These are phyloP conservation scores for Citrus unshiu DNA, from an alignment of 345 rosid genomes.

Conservation along the genomic window DNA sequence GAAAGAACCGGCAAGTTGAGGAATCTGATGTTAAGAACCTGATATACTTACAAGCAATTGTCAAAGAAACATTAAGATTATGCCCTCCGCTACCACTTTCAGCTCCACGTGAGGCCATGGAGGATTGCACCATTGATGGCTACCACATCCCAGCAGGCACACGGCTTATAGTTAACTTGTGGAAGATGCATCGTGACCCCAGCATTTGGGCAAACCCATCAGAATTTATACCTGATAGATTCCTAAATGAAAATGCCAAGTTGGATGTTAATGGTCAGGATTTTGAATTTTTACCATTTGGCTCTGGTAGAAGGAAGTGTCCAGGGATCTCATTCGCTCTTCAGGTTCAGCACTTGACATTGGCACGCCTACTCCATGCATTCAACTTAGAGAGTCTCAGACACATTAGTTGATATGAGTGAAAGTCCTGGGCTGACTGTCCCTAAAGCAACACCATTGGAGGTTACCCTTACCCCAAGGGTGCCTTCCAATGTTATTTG, in stretches of 20 bases:
- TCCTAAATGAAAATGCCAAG: constrained; percentile 15
- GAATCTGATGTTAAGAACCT: constrained; percentile 40
- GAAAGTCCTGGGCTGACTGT: constrained; percentile 25
- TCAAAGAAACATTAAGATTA: constrained; percentile 44
- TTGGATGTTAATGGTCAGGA: constrained; percentile 20
- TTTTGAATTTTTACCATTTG: constrained; percentile 28
- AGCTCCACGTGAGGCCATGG: constrained; percentile 23
- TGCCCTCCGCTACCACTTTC: constrained; percentile 31
- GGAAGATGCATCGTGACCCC: constrained; percentile 29
- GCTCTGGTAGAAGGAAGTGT: constrained; percentile 33
- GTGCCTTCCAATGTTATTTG: constrained; percentile 3
- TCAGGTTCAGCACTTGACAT: constrained; percentile 18
- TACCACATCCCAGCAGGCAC: constrained; percentile 36
- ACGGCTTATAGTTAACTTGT: constrained; percentile 18
- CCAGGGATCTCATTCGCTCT: constrained; percentile 27
- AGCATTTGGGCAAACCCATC: constrained; percentile 11
- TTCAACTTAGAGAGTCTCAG: constrained; percentile 15
- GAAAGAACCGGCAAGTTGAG: constrained; percentile 31
- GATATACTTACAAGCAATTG: constrained; percentile 34
- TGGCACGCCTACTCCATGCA: constrained; percentile 29
- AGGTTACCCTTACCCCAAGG: constrained; percentile 24
- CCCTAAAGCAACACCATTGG: constrained; percentile 24
- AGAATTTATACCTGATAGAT: constrained; percentile 29
- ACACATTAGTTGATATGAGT: constrained; percentile 19
- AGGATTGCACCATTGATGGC: constrained; percentile 27